Conservation (phyloP, 2,329 filamentous ascomycete genomes). For the Apiospora rasikravindrae region DNA sequence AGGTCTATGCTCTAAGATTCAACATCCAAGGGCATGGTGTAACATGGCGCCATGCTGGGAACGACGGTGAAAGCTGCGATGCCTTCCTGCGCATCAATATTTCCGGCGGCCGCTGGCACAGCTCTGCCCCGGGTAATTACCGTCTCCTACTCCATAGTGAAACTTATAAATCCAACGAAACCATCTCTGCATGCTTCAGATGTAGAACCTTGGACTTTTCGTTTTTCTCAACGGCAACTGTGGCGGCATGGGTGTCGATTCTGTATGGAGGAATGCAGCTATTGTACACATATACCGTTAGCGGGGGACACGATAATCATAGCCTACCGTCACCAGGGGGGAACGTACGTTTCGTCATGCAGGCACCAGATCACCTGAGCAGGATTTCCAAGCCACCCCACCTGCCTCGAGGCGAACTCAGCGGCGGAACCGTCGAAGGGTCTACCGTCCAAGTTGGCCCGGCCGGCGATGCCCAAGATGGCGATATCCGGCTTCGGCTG, state of each 20-base stretch:
- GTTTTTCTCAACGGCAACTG: not conserved
- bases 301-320: not conserved
- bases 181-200: conserved; percentile 2
- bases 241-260: conserved; percentile 17
- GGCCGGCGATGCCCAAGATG: conserved; percentile 31
- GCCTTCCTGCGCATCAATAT: too few relatives aligned
- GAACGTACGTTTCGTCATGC: conserved; percentile 18
- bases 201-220: not conserved
- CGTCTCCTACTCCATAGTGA: not conserved
- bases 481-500: conserved; percentile 30
- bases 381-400: conserved; percentile 9
- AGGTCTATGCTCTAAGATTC: too few relatives aligned
- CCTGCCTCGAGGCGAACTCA: conserved; percentile 10
- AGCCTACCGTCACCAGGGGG: not conserved
- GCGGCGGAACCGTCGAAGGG: conserved; percentile 15
- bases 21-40: too few relatives aligned
- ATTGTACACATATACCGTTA: not conserved
- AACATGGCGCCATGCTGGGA: too few relatives aligned
- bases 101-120: too few relatives aligned
- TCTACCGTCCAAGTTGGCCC: conserved; percentile 28
- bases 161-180: not conserved
- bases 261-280: conserved; percentile 18
- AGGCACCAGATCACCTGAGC: conserved; percentile 16
- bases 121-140: not conserved
- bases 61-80: too few relatives aligned